Evolutionary conservation across 1,284 basidiomycete species (phyloP).

Genomic region (Cutaneotrichosporon sp.): DNA sequence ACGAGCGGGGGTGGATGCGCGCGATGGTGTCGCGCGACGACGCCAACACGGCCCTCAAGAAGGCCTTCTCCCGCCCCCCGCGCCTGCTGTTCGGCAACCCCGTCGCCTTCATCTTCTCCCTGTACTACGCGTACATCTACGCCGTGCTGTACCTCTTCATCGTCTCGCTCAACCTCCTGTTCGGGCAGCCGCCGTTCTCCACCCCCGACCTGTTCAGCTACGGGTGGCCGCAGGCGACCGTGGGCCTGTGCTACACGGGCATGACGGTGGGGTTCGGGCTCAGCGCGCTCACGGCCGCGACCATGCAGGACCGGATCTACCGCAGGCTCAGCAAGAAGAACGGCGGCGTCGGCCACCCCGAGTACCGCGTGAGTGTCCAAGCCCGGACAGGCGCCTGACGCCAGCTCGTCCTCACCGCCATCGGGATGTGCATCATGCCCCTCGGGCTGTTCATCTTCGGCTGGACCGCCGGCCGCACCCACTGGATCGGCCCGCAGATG

Average conservation of each 20-base stretch:
- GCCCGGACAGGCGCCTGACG: neutral
- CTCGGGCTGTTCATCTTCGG: constrained; percentile 53
- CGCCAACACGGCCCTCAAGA: constrained; percentile 32
- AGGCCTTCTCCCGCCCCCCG: constrained; percentile 53
- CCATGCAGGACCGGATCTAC: constrained; percentile 55
- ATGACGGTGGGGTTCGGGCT: constrained; percentile 54
- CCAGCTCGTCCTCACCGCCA: constrained; percentile 52
- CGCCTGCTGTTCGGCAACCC: constrained; percentile 52
- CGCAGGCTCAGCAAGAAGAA: constrained; percentile 37
- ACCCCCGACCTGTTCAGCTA: constrained; percentile 51
- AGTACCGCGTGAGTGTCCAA: constrained; percentile 46
- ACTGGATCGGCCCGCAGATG: constrained; percentile 53
- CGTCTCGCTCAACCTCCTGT: constrained; percentile 55
- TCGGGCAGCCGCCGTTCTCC: constrained; percentile 46
- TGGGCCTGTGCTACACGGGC: constrained; percentile 54
- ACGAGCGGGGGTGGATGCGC: constrained; percentile 41
- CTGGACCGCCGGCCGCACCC: constrained; percentile 47
- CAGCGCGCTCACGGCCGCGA: constrained; percentile 49
- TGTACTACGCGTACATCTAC: constrained; percentile 57
- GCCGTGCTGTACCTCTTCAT: constrained; percentile 55
- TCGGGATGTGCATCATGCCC: constrained; percentile 57
- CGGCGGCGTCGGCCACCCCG: constrained; percentile 48
- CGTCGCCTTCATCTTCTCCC: constrained; percentile 52
- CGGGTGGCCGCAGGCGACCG: constrained; percentile 48
- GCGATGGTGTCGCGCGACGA: constrained; percentile 41